Evolutionary conservation across 331 rosid genomes (phyloP).

Genomic region (Cydonia oblonga): DNA sequence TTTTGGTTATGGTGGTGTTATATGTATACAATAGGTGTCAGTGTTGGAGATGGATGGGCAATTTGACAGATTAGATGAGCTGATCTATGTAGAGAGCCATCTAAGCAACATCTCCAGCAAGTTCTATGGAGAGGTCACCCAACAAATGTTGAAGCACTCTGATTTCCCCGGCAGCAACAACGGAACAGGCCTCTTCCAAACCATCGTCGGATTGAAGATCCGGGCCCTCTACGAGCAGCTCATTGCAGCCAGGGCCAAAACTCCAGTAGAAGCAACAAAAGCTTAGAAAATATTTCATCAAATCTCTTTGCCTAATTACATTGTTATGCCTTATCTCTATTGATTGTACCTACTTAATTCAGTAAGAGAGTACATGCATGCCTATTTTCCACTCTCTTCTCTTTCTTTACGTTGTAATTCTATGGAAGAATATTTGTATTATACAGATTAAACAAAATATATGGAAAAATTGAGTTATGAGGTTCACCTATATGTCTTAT

Average conservation of each 20-base stretch:
- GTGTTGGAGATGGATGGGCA: constrained; percentile 97
- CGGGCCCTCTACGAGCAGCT: constrained; percentile 83
- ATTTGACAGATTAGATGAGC: constrained; percentile 95
- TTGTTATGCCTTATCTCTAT: background rate
- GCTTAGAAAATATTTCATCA: constrained; percentile 22
- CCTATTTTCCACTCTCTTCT: constrained; percentile 7
- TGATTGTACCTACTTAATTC: background rate
- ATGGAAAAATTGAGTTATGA: constrained; percentile 21
- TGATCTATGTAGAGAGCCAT: constrained; percentile 93
- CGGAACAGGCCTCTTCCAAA: constrained; percentile 96
- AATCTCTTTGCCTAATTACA: too few relatives aligned
- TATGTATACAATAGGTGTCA: constrained; percentile 46
- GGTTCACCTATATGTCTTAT: background rate
- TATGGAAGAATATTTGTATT: constrained; percentile 16
- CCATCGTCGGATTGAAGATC: constrained; percentile 86
- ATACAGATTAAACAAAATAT: constrained; percentile 17
- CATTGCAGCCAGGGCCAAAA: constrained; percentile 38
- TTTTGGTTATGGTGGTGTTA: background rate
- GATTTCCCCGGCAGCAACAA: constrained; percentile 98
- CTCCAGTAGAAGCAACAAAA: constrained; percentile 43
- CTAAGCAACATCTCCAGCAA: constrained; percentile 79
- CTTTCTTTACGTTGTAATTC: constrained; percentile 21
- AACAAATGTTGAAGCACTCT: constrained; percentile 93
- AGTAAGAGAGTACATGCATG: background rate
- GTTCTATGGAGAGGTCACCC: constrained; percentile 97